Conservation (phyloP, 495 filamentous ascomycete species). For the Penicillium coffeae region DNA sequence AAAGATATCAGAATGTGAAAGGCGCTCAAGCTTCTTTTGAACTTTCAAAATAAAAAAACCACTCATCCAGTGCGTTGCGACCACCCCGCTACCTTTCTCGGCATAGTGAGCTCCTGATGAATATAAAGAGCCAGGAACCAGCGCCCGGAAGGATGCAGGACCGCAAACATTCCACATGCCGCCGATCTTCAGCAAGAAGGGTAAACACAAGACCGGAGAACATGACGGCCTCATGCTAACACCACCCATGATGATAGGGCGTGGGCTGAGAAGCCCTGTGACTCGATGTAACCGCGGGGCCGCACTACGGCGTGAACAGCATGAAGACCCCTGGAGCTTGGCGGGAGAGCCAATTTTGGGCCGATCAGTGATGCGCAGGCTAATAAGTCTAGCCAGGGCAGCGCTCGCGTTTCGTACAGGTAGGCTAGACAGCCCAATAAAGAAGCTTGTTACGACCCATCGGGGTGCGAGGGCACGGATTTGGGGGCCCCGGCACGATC, state of each 20-base stretch:
- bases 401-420: background rate
- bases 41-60: no score
- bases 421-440: background rate
- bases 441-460: no score
- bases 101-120: constrained; percentile 1
- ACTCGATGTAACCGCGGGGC: constrained; percentile 21
- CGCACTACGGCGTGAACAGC: constrained; percentile 4
- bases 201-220: constrained; percentile 4
- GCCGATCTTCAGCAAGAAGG: constrained; percentile 15
- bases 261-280: constrained; percentile 5
- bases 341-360: background rate
- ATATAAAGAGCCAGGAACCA: constrained; percentile 11
- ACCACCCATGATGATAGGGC: constrained; percentile 11
- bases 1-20: background rate
- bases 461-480: no score
- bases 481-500: no score
- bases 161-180: constrained; percentile 18
- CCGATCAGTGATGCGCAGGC: background rate
- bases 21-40: background rate
- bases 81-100: background rate
- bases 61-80: background rate
- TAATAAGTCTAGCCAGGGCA: background rate
- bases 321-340: no score
- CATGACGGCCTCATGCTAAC: constrained; percentile 14
- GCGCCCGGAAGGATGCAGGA: constrained; percentile 2